phyloP scores from a whole-genome alignment of 75 land plant species.

The Pseudotsuga menziesii region DNA sequence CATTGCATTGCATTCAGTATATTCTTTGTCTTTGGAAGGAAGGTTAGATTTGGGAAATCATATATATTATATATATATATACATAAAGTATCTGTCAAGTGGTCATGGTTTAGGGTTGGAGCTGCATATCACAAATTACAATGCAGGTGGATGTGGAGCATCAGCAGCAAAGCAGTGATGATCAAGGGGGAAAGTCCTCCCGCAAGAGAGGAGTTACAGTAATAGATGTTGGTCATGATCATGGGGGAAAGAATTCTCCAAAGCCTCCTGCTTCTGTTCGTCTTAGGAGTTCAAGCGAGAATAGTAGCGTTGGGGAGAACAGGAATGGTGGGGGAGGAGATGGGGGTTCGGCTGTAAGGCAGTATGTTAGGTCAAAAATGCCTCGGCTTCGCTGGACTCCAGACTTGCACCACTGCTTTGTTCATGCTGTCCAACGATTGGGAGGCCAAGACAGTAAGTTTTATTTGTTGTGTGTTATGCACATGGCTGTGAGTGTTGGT shows the following conservation, averaged over 20 bases:
- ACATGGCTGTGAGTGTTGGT: too few relatives aligned
- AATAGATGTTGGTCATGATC: neutral
- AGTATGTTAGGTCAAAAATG: conserved; percentile 64
- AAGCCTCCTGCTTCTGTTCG: neutral
- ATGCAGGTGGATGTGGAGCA: conserved; percentile 4
- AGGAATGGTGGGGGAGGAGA: neutral
- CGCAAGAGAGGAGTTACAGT: neutral
- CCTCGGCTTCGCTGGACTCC: conserved; percentile 85
- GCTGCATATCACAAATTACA: neutral
- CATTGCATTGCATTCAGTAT: too few relatives aligned
- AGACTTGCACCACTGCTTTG: conserved; percentile 71
- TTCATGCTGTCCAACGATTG: conserved; percentile 63
- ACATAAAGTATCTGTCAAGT: neutral
- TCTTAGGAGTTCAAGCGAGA: conserved; percentile 4
- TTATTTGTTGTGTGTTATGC: too few relatives aligned
- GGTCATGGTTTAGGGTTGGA: neutral
- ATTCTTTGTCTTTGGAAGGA: too few relatives aligned
- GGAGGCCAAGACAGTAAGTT: conserved; percentile 75
- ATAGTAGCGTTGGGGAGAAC: neutral
- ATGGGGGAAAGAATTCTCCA: neutral
- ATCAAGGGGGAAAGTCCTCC: too few relatives aligned
- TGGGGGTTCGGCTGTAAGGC: conserved; percentile 28
- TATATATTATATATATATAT: too few relatives aligned
- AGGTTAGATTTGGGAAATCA: too few relatives aligned
- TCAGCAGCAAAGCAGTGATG: neutral